Conservation (phyloP, 2,329 filamentous ascomycete species). For the Penicillium sp. region DNA sequence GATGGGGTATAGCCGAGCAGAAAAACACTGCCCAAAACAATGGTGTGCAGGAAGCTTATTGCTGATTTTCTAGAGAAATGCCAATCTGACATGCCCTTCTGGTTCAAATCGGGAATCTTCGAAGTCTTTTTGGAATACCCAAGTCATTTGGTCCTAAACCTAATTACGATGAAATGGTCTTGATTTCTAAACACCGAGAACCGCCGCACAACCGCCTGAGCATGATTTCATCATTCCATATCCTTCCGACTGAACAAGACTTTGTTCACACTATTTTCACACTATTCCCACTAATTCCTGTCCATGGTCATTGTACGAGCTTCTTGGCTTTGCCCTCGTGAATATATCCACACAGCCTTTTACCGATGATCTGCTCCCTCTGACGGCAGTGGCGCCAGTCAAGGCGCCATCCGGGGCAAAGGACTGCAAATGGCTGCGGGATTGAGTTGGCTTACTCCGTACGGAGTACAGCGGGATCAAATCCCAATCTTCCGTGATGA, state of each 20-base stretch:
- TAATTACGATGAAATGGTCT: too few species aligned
- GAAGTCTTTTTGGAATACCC: too few species aligned
- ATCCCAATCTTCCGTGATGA: constrained; percentile 8
- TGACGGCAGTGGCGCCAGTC: constrained; percentile 22
- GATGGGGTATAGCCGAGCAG: constrained; percentile 16
- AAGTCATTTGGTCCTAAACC: too few species aligned
- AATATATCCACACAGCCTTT: not conserved
- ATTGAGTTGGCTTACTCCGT: not conserved
- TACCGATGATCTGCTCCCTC: constrained; percentile 18
- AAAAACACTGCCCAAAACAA: constrained; percentile 1
- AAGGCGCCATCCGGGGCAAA: constrained; percentile 1
- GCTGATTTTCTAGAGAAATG: too few species aligned
- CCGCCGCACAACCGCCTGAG: too few species aligned
- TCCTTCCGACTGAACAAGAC: too few species aligned
- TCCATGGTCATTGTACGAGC: constrained; percentile 1
- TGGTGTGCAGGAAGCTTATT: constrained; percentile 7
- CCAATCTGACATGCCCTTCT: too few species aligned
- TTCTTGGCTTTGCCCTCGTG: not conserved
- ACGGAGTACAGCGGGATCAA: constrained; percentile 1
- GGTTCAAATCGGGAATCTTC: too few species aligned
- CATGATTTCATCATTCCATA: too few species aligned
- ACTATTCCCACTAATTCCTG: too few species aligned
- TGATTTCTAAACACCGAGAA: too few species aligned
- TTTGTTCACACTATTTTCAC: too few species aligned
- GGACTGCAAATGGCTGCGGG: constrained; percentile 10